Base-by-base conservation (phyloP, 352 stramenopile genomes). In the Phytophthora niederhauseri region DNA sequence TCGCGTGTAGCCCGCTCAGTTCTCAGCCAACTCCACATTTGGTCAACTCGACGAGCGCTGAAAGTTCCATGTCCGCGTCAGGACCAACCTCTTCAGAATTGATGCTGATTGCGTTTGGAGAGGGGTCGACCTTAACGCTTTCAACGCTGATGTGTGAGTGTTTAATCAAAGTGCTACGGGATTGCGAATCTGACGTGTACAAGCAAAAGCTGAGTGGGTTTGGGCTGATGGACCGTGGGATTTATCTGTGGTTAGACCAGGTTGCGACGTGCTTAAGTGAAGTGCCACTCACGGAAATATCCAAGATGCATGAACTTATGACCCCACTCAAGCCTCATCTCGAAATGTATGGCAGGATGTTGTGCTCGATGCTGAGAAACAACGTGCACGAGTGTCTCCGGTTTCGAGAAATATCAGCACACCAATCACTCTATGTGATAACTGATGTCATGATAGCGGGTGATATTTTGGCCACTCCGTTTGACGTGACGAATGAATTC, bases 81-180 rank as follows among this genome's bases (percentile, higher is more conserved):
- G 36, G 24, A 34, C n/a, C 14, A 11, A 14, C 30, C 24, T 48
- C 34, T 6, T 26, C 51, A n/a, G 45, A 62, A 34, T 28, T 51
- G 45, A 30, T 77, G 48, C 12, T 72, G 6, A 31, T 0, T 15
- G 34, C 11, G 8, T 59, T 53, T 46, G 49, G 51, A 17, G 59
- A 64, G 19, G 56, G 51, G 4, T 19, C 68, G 51, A 65, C 71
- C 54, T 19, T 68, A 20, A 56, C 57, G n/a, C 34, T 67, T 54
- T 78, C 84, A n/a, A 36, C 72, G 4, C 63, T 89, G 28, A 57
- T 92, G 20, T 90, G 83, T 30, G 68, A 80, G 24, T 92, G 82
- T 41, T 73, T 95, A 30, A 75, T 80, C n/a, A 89, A 86, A 41
- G 83, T 93, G 43, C 45, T 93, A 8, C 70, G 83, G 26, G 77